Evolutionary conservation across 2,329 filamentous ascomycete species (phyloP).

Genomic region (Arthrinium phaeospermum): DNA sequence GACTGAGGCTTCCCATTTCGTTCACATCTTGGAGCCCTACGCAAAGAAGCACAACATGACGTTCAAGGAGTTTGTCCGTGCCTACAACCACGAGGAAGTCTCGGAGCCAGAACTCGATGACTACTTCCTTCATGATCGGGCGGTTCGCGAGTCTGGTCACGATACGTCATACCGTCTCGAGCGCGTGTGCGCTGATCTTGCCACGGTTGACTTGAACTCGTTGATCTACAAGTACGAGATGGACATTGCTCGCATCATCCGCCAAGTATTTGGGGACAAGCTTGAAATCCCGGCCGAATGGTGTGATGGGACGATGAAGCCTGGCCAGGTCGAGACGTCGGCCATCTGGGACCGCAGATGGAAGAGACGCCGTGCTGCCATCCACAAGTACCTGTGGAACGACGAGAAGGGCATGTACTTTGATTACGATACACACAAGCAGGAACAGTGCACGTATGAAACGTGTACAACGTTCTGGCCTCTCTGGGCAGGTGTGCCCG

Average conservation of each 20-base stretch:
- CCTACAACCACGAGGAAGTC: slow-evolving; percentile 82
- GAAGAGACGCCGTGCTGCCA: slow-evolving; percentile 79
- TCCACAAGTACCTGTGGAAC: slow-evolving; percentile 95
- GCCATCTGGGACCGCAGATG: slow-evolving; percentile 90
- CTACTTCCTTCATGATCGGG: slow-evolving; percentile 95
- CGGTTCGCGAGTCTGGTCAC: slow-evolving; percentile 94
- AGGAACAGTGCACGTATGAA: slow-evolving; percentile 84
- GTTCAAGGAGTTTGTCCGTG: slow-evolving; percentile 83
- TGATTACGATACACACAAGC: slow-evolving; percentile 88
- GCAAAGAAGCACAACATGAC: slow-evolving; percentile 82
- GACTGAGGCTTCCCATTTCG: slow-evolving; percentile 86
- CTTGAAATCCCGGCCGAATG: slow-evolving; percentile 85
- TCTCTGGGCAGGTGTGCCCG: slow-evolving; percentile 91
- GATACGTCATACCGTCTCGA: slow-evolving; percentile 96
- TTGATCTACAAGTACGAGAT: slow-evolving; percentile 96
- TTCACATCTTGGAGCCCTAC: slow-evolving; percentile 82
- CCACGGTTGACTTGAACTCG: slow-evolving; percentile 93
- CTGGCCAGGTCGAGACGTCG: slow-evolving; percentile 79
- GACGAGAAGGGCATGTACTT: slow-evolving; percentile 95
- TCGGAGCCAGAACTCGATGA: slow-evolving; percentile 88
- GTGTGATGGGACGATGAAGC: slow-evolving; percentile 68
- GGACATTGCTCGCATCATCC: slow-evolving; percentile 88
- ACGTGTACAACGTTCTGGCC: slow-evolving; percentile 95
- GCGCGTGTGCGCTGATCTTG: slow-evolving; percentile 83
- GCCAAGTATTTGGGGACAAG: slow-evolving; percentile 81